These are phyloP conservation scores for Teratosphaeriaceae sp. DNA, from an alignment of 2,329 filamentous ascomycete genomes.

Conservation along the genomic window DNA sequence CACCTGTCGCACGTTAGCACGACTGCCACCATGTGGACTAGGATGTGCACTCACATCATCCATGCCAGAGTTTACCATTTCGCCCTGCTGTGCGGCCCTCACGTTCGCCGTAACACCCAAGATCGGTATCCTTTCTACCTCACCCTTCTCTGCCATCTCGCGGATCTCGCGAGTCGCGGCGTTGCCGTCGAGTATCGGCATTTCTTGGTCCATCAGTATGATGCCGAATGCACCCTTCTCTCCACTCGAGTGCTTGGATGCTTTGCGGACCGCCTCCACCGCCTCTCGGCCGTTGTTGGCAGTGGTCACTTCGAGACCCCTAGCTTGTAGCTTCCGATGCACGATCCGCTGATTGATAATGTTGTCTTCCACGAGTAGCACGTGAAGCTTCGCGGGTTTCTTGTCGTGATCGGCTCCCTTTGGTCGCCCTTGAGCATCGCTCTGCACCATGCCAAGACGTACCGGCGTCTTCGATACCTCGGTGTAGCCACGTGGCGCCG, in stretches of 20 bases:
- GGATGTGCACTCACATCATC: constrained; percentile 13
- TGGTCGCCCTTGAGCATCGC: not conserved
- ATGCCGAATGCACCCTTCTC: constrained; percentile 19
- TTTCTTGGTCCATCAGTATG: constrained; percentile 30
- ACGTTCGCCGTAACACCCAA: constrained; percentile 31
- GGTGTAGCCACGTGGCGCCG: not conserved
- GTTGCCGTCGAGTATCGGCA: constrained; percentile 30
- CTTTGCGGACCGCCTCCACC: constrained; percentile 19
- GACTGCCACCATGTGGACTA: constrained; percentile 2
- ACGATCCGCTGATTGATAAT: constrained; percentile 29
- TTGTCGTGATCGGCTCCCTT: constrained; percentile 3
- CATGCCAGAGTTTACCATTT: constrained; percentile 29
- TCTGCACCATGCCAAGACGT: constrained; percentile 3
- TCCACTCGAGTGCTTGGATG: constrained; percentile 7
- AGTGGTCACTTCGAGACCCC: constrained; percentile 25
- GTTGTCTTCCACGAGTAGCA: constrained; percentile 19
- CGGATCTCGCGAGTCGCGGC: constrained; percentile 23
- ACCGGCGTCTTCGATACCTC: constrained; percentile 3
- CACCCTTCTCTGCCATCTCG: constrained; percentile 16
- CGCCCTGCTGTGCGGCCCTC: constrained; percentile 25
- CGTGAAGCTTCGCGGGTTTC: constrained; percentile 2
- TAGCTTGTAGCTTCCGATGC: constrained; percentile 21
- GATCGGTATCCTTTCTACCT: constrained; percentile 21
- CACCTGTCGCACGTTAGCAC: constrained; percentile 10
- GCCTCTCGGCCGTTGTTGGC: constrained; percentile 30